phyloP scores from a whole-genome alignment of 495 filamentous ascomycete genomes.

The Aspergillus carlsbadensis region DNA sequence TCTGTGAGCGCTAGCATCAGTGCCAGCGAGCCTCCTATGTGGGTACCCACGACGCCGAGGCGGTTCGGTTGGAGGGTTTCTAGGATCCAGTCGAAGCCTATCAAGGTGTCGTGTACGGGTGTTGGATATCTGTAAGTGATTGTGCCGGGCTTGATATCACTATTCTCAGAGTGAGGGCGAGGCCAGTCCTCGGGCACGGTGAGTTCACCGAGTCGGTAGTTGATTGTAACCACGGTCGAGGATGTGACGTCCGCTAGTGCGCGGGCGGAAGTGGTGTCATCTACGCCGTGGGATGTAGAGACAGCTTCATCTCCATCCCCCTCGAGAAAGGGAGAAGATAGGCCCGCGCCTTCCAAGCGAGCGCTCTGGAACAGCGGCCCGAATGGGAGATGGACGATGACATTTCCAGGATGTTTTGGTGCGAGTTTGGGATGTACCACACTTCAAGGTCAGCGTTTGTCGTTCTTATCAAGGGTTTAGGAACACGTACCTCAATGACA shows the following conservation, averaged over 20 bases:
- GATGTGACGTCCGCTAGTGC: slow-evolving; percentile 28
- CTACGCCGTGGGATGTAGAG: slow-evolving; percentile 1
- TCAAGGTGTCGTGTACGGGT: slow-evolving; percentile 43
- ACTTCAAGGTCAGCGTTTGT: too few species aligned
- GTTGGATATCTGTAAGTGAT: slow-evolving; percentile 35
- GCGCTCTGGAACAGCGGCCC: slow-evolving; percentile 32
- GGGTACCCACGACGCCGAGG: slow-evolving; percentile 51
- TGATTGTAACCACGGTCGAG: slow-evolving; percentile 40
- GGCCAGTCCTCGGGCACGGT: neutral
- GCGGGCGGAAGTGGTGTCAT: slow-evolving; percentile 24
- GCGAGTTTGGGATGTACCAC: slow-evolving; percentile 23
- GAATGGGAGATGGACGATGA: slow-evolving; percentile 39
- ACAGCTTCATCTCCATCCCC: neutral
- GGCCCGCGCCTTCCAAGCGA: neutral
- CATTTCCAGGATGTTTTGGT: slow-evolving; percentile 17
- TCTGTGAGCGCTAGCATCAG: slow-evolving; percentile 61
- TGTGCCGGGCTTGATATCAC: neutral
- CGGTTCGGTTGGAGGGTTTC: slow-evolving; percentile 27
- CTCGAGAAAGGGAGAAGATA: neutral
- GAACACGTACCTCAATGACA: slow-evolving; percentile 29
- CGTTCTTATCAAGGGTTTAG: neutral
- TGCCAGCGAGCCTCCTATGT: slow-evolving; percentile 56
- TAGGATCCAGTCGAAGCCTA: slow-evolving; percentile 41
- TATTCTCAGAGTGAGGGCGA: neutral
- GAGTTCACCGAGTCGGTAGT: slow-evolving; percentile 40